Percentiles rank a stretch among this genome's conserved stretches.
These are phyloP conservation scores for Tirmania nivea DNA, from an alignment of 495 filamentous ascomycete genomes.

Conservation along the genomic window DNA sequence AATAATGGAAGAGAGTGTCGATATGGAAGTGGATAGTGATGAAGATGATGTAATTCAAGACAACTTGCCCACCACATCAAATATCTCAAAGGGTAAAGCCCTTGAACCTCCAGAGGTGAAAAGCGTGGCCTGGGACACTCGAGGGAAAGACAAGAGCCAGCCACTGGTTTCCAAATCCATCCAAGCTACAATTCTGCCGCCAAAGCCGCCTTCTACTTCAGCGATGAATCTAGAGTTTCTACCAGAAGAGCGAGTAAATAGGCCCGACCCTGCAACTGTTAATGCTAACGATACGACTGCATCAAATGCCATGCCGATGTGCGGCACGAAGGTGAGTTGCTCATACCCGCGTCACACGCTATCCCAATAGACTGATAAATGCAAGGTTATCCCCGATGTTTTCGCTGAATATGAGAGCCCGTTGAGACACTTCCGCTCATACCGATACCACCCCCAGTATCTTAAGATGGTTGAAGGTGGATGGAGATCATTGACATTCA, in stretches of 20 bases:
- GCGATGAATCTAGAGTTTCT: no score
- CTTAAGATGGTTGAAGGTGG: slow-evolving; percentile 45
- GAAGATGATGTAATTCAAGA: slow-evolving; percentile 2
- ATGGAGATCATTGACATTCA: slow-evolving; percentile 79
- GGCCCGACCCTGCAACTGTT: no score
- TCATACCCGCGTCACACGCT: neutral
- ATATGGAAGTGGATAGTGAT: slow-evolving; percentile 9
- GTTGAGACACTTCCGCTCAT: slow-evolving; percentile 60
- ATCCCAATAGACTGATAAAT: slow-evolving; percentile 3
- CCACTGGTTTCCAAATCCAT: no score
- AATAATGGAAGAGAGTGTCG: slow-evolving; percentile 21
- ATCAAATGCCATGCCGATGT: slow-evolving; percentile 3
- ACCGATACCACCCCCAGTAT: slow-evolving; percentile 68
- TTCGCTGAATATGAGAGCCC: slow-evolving; percentile 69
- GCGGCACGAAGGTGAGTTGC: neutral
- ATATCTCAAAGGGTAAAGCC: no score
- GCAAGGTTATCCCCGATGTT: slow-evolving; percentile 14
- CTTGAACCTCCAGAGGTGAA: no score
- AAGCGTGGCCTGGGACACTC: no score
- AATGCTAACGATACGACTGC: no score
- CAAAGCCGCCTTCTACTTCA: no score
- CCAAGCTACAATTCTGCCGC: no score
- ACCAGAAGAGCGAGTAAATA: no score
- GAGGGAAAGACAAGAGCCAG: no score
- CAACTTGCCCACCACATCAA: no score